These are phyloP conservation scores for Umbellularia californica DNA, from an alignment of 164 flowering plant genomes.

Conservation along the genomic window DNA sequence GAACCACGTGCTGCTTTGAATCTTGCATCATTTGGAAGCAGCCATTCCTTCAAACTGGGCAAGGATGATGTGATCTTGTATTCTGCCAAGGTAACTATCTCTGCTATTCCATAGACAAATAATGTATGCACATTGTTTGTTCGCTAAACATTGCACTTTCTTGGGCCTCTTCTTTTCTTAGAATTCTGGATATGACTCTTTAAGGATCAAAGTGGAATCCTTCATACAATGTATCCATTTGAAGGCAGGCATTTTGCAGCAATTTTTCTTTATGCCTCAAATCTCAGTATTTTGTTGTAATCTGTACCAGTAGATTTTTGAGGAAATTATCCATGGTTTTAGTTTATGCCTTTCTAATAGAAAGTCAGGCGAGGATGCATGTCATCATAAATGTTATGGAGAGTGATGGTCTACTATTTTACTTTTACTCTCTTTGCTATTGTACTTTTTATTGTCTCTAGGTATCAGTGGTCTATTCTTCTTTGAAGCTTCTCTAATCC, in stretches of 20 bases:
- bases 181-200: not conserved
- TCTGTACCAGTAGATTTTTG: not conserved
- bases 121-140: not conserved
- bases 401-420: too few species aligned
- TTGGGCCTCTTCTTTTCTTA: not conserved
- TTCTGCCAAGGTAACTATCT: constrained; percentile 83
- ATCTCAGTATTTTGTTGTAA: not conserved
- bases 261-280: not conserved
- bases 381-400: not conserved
- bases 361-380: not conserved
- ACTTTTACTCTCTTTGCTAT: not conserved
- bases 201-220: not conserved
- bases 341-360: not conserved
- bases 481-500: not conserved
- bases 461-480: not conserved
- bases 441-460: not conserved
- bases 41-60: constrained; percentile 80
- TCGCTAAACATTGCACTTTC: not conserved
- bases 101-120: not conserved
- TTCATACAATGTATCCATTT: not conserved
- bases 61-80: constrained; percentile 91
- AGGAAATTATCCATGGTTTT: not conserved
- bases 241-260: not conserved
- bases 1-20: constrained; percentile 98
- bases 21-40: constrained; percentile 94